A percentile compares a stretch with the other conserved stretches of the same genome.
These are phyloP conservation scores for Corylus heterophylla DNA, from an alignment of 306 rosid genomes.

Conservation along the genomic window DNA sequence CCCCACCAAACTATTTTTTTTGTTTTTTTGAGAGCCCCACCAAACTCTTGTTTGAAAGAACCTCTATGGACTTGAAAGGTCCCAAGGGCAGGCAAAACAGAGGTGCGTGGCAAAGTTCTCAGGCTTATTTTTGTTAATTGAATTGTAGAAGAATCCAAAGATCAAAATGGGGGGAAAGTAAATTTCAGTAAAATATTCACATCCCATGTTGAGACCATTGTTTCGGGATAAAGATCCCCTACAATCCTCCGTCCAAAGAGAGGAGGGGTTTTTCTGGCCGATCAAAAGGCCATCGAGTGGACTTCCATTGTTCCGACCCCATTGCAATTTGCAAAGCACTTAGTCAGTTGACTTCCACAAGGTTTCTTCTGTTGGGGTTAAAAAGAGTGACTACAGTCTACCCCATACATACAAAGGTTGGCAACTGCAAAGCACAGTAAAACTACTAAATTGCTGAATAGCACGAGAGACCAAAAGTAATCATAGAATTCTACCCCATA, in stretches of 20 bases:
- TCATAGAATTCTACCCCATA: background rate
- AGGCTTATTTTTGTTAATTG: background rate
- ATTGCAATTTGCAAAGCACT: background rate
- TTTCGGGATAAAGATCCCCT: no score
- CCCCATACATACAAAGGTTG: background rate
- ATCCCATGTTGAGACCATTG: no score
- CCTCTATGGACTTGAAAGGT: background rate
- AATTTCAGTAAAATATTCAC: no score
- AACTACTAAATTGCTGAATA: conserved; percentile 6
- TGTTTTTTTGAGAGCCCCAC: background rate
- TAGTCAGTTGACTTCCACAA: no score
- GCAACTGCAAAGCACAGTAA: background rate
- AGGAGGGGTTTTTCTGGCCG: no score
- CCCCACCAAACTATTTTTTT: background rate
- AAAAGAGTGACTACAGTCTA: background rate
- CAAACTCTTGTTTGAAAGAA: background rate
- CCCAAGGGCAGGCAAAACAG: background rate
- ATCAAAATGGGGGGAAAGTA: background rate
- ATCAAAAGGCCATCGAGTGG: no score
- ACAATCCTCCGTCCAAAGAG: no score
- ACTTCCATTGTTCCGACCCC: no score
- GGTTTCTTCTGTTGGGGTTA: background rate
- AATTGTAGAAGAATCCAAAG: background rate
- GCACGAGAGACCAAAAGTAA: conserved; percentile 16
- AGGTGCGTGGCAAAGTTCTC: background rate